A percentile compares a stretch with the other conserved stretches of the same genome.
Evolutionary conservation across 495 filamentous ascomycete genomes (phyloP).

Genomic region (Neurospora sp.): DNA sequence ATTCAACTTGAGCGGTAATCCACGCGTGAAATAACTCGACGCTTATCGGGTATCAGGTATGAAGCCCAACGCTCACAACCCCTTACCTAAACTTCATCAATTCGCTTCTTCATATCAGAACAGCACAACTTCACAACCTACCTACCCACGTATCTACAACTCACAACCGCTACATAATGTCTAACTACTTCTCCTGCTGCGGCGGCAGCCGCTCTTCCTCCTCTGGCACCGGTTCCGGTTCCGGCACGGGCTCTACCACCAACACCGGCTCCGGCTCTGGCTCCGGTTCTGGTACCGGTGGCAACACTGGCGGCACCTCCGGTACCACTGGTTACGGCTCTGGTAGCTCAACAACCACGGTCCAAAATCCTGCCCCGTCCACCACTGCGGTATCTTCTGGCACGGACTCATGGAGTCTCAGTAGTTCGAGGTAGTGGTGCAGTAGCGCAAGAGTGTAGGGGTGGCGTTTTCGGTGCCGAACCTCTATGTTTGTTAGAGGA

Average conservation of each 20-base stretch:
- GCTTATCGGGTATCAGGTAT: no score
- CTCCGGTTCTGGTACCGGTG: not conserved
- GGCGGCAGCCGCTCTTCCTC: not conserved
- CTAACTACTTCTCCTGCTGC: not conserved
- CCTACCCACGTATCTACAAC: no score
- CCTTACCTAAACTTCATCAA: no score
- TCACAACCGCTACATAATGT: not conserved
- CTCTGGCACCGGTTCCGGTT: not conserved
- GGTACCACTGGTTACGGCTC: not conserved
- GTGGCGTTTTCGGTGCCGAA: not conserved
- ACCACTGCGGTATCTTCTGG: not conserved
- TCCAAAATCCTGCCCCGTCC: not conserved
- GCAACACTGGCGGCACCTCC: not conserved
- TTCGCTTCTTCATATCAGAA: no score
- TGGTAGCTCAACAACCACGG: not conserved
- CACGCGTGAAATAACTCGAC: no score
- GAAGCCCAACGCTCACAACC: no score
- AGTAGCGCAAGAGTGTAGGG: not conserved
- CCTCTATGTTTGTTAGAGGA: rapidly evolving
- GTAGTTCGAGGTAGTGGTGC: not conserved
- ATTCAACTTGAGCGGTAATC: no score
- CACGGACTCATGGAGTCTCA: not conserved
- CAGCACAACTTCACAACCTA: no score
- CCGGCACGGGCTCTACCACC: not conserved
- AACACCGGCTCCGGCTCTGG: not conserved